phyloP scores from a whole-genome alignment of 495 filamentous ascomycete species.

The Tuber magnatum region DNA sequence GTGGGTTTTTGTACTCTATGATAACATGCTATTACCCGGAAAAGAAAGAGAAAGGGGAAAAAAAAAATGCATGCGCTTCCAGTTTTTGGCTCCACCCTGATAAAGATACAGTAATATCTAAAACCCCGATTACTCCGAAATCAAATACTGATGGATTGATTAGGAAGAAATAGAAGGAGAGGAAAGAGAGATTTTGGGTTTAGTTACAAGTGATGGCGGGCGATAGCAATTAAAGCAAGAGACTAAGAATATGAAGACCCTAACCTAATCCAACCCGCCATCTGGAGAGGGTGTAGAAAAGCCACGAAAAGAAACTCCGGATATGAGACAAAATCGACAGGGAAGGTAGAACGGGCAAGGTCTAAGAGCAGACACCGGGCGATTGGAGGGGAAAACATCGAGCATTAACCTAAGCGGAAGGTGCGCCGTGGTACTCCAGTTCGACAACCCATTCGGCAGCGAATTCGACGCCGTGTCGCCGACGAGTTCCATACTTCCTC shows the following conservation, averaged over 20 bases:
- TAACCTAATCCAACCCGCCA: not conserved
- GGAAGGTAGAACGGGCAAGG: not conserved
- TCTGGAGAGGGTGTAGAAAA: not conserved
- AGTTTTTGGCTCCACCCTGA: not conserved
- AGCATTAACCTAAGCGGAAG: not conserved
- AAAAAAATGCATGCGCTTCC: not conserved
- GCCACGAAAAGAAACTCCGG: not conserved
- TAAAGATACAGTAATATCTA: constrained; percentile 5
- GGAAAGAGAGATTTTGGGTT: not conserved
- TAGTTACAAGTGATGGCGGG: not conserved
- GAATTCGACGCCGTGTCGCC: constrained; percentile 75
- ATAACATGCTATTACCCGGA: not conserved
- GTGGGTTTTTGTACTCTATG: not conserved
- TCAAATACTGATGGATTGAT: not conserved
- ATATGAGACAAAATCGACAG: not conserved
- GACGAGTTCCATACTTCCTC: constrained; percentile 74
- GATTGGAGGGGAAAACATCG: not conserved
- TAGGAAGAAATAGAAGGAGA: not conserved
- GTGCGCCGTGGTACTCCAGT: constrained; percentile 48
- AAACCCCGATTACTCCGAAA: not conserved
- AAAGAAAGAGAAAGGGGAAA: not conserved
- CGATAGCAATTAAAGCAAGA: not conserved
- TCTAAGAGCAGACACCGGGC: not conserved
- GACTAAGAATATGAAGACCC: not conserved
- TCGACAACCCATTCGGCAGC: constrained; percentile 73